Percentiles rank a stretch among this genome's conserved stretches.
These are phyloP conservation scores for Pythium dissotocum DNA, from an alignment of 352 stramenopile genomes.

Conservation along the genomic window DNA sequence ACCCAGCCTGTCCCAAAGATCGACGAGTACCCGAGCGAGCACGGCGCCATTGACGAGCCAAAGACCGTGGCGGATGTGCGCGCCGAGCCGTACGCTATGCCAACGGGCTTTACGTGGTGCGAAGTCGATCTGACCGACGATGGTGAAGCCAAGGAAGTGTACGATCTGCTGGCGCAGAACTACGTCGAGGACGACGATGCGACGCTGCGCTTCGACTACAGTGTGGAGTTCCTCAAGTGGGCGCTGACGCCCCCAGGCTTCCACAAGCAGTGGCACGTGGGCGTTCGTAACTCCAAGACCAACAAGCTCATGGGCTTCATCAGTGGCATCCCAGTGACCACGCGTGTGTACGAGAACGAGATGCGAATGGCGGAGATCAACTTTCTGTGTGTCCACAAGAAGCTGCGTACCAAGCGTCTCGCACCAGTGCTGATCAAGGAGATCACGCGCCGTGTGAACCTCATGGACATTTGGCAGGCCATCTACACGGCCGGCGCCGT, in stretches of 20 bases:
- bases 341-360: constrained; percentile 57
- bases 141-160: constrained; percentile 89
- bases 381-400: constrained; percentile 99
- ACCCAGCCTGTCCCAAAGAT: constrained; percentile 87
- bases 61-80: constrained; percentile 92
- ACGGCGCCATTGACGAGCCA: constrained; percentile 92
- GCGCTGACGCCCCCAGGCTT: constrained; percentile 94
- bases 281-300: constrained; percentile 90
- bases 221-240: constrained; percentile 82
- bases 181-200: constrained; percentile 99
- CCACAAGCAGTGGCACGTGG: constrained; percentile 93
- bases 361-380: constrained; percentile 96
- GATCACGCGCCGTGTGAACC: constrained; percentile 98
- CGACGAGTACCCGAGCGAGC: constrained; percentile 61
- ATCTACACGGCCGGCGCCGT: constrained; percentile 98
- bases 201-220: constrained; percentile 96
- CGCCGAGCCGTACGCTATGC: constrained; percentile 95
- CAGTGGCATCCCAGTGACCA: constrained; percentile 91
- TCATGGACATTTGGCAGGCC: constrained; percentile 92
- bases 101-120: constrained; percentile 93
- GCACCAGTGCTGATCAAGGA: constrained; percentile 99
- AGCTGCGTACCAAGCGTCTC: constrained; percentile 94
- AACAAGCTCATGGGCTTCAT: constrained; percentile 98
- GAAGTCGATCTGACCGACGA: constrained; percentile 88
- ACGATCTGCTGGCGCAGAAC: constrained; percentile 96